phyloP scores from a whole-genome alignment of 2,329 filamentous ascomycete genomes.

The Pyricularia pennisetigena region DNA sequence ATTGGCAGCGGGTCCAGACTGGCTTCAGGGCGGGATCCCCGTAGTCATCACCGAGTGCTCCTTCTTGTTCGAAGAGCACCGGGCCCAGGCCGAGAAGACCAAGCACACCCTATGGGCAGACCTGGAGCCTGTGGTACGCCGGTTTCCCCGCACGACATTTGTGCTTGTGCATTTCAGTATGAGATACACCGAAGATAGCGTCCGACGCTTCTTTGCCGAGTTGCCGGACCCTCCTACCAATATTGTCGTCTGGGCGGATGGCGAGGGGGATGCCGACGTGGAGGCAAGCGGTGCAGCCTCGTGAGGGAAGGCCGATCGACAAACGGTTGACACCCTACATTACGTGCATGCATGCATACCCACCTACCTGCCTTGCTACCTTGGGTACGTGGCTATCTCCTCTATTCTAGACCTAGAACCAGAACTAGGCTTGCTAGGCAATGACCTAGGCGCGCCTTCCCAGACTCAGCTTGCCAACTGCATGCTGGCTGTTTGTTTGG shows the following conservation, averaged over 20 bases:
- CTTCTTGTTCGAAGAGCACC: conserved; percentile 32
- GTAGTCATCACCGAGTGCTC: conserved; percentile 41
- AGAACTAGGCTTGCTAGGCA: background rate
- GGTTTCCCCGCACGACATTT: conserved; percentile 31
- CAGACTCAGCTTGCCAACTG: background rate
- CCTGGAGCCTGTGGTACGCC: conserved; percentile 31
- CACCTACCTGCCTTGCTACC: background rate
- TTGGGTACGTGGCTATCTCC: background rate
- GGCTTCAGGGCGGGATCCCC: conserved; percentile 27
- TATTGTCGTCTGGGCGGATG: conserved; percentile 37
- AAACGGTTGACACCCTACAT: background rate
- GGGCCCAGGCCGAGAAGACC: conserved; percentile 31
- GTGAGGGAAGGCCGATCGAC: background rate
- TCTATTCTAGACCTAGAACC: background rate
- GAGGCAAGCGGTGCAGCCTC: background rate
- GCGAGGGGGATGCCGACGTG: conserved; percentile 7
- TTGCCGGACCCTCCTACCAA: conserved; percentile 28
- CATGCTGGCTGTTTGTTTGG: background rate
- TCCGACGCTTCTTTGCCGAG: conserved; percentile 29
- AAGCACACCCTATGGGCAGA: conserved; percentile 38
- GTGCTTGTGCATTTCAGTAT: conserved; percentile 37
- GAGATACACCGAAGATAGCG: conserved; percentile 29
- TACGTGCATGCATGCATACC: background rate
- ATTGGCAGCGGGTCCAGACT: conserved; percentile 20
- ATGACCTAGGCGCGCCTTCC: background rate